Evolutionary conservation across 768 basidiomycete species (phyloP), one percentile per base, ranked within the genome.

Genomic region (Collybia nuda): DNA sequence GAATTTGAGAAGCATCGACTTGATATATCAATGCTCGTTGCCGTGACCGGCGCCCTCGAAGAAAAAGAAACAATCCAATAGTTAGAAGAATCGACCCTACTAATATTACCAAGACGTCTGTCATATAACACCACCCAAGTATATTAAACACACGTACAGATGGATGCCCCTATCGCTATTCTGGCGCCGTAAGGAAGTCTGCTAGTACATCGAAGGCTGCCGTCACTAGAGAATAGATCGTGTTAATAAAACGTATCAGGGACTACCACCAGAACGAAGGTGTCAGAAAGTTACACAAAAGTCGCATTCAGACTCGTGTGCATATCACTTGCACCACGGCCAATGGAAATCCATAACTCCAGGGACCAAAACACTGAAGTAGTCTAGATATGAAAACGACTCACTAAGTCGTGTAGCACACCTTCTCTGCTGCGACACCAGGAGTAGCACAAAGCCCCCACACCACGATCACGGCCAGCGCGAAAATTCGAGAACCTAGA

Each of bases 341-440:
- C 12, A 32, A 32, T 9, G 14, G 44, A 12, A 5, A 22, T 24
- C 29, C 15, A 32, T 14, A 32, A 32, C 14, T 11, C 32, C n/a
- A 32, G 23, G n/a, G 8, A 2, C 18, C 8, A 28, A 26, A 44
- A 5, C n/a, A n/a, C 9, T 2, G n/a, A 32, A 44, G 12, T 5
- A 21, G 11, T 5, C 5, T 14, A 8, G 21, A 21, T 26, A 4
- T 7, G 7, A 26, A 17, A 12, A 29, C 18, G 9, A 51, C 60
- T 57, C 35, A 59, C 58, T 53, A 40, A 18, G 52, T 54, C 26
- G 56, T 52, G 42, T 48, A 59, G 35, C 60, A 62, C 18, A 59
- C 54, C 44, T 59, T 54, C 44, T 59, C 54, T 28, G 60, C 60
- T 21, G 56, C 58, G 5, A 53, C 58, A 23, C 56, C 56, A 8